Conservation (phyloP, 129 eudicot genomes). For the Centrapalus pauciflorus region DNA sequence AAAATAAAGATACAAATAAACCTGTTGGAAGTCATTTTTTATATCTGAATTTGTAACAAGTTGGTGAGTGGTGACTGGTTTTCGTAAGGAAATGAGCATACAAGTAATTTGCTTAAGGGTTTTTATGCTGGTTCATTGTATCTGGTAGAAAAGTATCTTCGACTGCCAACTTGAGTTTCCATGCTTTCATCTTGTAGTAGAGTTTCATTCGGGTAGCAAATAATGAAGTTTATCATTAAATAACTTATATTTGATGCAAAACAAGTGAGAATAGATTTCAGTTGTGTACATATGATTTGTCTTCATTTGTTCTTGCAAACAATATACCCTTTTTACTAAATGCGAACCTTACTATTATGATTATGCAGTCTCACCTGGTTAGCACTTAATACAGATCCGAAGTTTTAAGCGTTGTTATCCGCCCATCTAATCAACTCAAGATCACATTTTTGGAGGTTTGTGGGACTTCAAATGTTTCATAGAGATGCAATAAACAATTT, state of each 20-base stretch:
- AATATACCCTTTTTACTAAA: conserved; percentile 9
- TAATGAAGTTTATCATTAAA: too few species aligned
- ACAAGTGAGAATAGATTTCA: neutral
- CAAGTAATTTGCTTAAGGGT: too few species aligned
- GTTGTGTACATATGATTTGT: neutral
- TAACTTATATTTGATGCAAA: neutral
- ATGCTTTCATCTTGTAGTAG: too few species aligned
- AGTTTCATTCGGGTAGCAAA: too few species aligned
- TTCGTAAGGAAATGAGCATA: too few species aligned
- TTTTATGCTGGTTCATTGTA: too few species aligned
- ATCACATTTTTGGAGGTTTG: conserved; percentile 98
- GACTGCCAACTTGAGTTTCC: too few species aligned
- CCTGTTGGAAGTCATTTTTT: too few species aligned
- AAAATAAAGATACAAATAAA: too few species aligned
- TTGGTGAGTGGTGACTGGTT: too few species aligned
- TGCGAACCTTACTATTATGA: conserved; percentile 19
- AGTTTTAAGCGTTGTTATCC: conserved; percentile 83
- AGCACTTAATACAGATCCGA: conserved; percentile 70
- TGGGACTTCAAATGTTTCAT: conserved; percentile 1
- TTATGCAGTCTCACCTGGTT: conserved; percentile 33
- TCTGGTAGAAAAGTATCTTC: too few species aligned
- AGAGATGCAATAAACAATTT: neutral
- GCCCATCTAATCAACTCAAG: conserved; percentile 90
- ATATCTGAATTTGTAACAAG: too few species aligned
- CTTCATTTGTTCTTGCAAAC: neutral